These are phyloP conservation scores for Stereocaulon alpinum DNA, from an alignment of 495 filamentous ascomycete species.

Conservation along the genomic window DNA sequence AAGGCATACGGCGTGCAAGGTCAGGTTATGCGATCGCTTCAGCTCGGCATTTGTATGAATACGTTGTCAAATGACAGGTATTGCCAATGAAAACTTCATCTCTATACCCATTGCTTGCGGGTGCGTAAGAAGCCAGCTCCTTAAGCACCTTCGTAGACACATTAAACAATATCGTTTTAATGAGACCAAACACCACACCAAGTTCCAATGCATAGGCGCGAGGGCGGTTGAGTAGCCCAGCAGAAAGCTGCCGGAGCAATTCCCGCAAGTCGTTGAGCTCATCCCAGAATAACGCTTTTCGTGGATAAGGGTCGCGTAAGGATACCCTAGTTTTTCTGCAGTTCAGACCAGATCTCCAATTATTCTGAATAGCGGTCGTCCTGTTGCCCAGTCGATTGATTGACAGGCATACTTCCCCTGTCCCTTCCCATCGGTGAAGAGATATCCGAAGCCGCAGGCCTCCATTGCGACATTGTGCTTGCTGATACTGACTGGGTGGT, in stretches of 20 bases:
- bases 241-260: background rate
- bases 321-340: too few species aligned
- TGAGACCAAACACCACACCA: background rate
- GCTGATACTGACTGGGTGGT: conserved; percentile 4
- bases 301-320: background rate
- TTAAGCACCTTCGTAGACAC: background rate
- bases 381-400: background rate
- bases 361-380: background rate
- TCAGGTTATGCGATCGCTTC: background rate
- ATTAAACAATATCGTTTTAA: background rate
- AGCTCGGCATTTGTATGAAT: too few species aligned
- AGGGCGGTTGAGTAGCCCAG: background rate
- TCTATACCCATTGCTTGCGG: background rate
- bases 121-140: background rate
- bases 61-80: background rate
- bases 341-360: background rate
- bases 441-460: background rate
- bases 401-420: background rate
- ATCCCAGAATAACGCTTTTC: background rate
- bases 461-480: conserved; percentile 17
- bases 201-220: background rate
- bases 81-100: background rate
- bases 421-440: conserved; percentile 1
- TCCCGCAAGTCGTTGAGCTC: background rate
- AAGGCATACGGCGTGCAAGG: background rate